Percentiles rank a stretch among this genome's conserved stretches.
Evolutionary conservation across 1,284 basidiomycete species (phyloP).

Genomic region (Xanthoconium separans): DNA sequence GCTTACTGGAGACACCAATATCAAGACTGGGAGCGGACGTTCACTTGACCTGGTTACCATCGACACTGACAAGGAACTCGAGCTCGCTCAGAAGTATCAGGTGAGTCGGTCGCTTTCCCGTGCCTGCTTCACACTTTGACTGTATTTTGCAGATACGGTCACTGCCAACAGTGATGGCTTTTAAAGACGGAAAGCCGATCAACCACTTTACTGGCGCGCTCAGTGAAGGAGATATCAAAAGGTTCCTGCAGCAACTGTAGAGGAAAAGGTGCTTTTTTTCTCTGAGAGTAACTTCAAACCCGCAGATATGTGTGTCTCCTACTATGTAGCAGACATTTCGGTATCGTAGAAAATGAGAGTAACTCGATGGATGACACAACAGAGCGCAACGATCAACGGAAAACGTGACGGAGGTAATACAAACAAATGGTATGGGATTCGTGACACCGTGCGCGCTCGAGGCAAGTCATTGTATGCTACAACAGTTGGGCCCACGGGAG

Average conservation of each 20-base stretch:
- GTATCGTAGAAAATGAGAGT: constrained; percentile 16
- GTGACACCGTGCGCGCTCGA: not conserved
- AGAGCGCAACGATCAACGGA: constrained; percentile 18
- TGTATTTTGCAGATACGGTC: constrained; percentile 49
- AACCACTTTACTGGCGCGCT: constrained; percentile 62
- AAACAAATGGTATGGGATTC: constrained; percentile 10
- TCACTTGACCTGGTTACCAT: constrained; percentile 69
- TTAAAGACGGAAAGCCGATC: constrained; percentile 56
- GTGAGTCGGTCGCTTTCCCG: constrained; percentile 34
- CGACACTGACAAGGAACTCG: constrained; percentile 55
- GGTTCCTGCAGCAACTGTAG: constrained; percentile 48
- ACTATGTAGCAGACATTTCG: not conserved
- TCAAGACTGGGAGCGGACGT: constrained; percentile 52
- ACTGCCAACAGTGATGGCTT: constrained; percentile 71
- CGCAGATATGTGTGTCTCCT: constrained; percentile 2
- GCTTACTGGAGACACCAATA: constrained; percentile 43
- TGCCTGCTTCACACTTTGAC: not conserved
- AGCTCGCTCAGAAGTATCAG: constrained; percentile 49
- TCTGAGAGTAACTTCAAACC: constrained; percentile 15
- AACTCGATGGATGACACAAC: constrained; percentile 13
- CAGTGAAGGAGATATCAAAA: constrained; percentile 45
- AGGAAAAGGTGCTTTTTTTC: not conserved
- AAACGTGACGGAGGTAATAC: constrained; percentile 13
- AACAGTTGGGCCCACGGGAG: constrained; percentile 25
- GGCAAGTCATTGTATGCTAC: constrained; percentile 30